Conservation (phyloP, 495 filamentous ascomycete genomes). For the Neohortaea acidophila region DNA sequence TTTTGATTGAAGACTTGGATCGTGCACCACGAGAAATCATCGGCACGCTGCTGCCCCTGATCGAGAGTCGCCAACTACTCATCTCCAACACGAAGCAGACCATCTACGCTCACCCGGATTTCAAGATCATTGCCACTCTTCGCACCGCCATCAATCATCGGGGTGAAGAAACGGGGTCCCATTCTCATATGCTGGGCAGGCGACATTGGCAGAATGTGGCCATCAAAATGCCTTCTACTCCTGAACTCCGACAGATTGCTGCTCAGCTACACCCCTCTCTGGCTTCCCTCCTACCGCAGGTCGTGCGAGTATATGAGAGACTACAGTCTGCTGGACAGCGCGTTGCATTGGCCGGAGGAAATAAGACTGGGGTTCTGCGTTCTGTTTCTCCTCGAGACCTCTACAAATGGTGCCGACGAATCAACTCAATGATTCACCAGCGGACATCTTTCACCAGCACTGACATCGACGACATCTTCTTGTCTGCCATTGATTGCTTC, state of each 20-base stretch:
- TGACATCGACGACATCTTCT: constrained; percentile 73
- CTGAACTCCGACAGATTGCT: constrained; percentile 64
- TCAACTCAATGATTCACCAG: constrained; percentile 42
- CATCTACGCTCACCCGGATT: constrained; percentile 65
- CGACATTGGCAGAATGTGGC: constrained; percentile 67
- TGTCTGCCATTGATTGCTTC: constrained; percentile 83
- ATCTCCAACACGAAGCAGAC: constrained; percentile 76
- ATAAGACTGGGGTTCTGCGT: constrained; percentile 40
- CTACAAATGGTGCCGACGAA: constrained; percentile 72
- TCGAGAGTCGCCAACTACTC: constrained; percentile 72
- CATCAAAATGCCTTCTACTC: constrained; percentile 47
- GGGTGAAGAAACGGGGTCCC: constrained; percentile 46
- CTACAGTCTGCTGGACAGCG: constrained; percentile 40
- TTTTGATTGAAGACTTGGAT: constrained; percentile 91
- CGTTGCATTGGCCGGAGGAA: constrained; percentile 38
- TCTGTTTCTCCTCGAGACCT: constrained; percentile 63
- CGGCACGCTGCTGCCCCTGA: constrained; percentile 74
- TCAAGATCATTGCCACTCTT: constrained; percentile 81
- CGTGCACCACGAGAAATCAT: constrained; percentile 91
- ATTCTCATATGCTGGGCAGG: constrained; percentile 51
- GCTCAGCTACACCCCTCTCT: constrained; percentile 52
- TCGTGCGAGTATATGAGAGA: constrained; percentile 61
- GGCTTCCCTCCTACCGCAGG: constrained; percentile 46
- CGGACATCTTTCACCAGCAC: constrained; percentile 51
- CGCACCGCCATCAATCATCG: constrained; percentile 57